Conservation (phyloP, 768 basidiomycete genomes). For the Leccinellum rugosiceps region DNA sequence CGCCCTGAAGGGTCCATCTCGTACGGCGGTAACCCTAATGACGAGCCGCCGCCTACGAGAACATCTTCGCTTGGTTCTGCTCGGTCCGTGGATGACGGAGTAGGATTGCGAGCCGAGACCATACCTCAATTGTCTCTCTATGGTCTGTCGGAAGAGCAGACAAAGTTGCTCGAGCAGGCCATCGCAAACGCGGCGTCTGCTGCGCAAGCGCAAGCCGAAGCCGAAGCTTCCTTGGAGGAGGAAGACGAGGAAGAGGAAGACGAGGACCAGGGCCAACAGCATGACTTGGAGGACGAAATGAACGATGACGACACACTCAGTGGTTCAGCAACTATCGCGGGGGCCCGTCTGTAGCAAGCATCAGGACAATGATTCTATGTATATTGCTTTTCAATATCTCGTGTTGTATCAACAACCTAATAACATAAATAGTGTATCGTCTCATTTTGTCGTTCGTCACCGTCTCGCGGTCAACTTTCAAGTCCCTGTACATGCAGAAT, state of each 20-base stretch:
- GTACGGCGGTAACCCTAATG: background rate
- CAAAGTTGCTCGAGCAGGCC: slow-evolving; percentile 64
- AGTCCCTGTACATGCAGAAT: slow-evolving; percentile 12
- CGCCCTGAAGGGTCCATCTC: slow-evolving; percentile 13
- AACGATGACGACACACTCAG: slow-evolving; percentile 4
- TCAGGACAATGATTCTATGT: slow-evolving; percentile 20
- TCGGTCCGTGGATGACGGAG: slow-evolving; percentile 6
- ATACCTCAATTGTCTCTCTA: slow-evolving; percentile 57
- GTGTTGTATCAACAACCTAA: slow-evolving; percentile 20
- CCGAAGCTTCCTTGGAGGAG: slow-evolving; percentile 72
- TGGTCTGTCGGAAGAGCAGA: slow-evolving; percentile 72
- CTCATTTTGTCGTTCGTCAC: slow-evolving; percentile 1
- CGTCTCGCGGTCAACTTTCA: background rate
- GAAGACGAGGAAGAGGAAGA: slow-evolving; percentile 55
- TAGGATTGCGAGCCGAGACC: slow-evolving; percentile 2
- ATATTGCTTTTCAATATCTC: slow-evolving; percentile 7
- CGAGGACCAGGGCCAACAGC: slow-evolving; percentile 40
- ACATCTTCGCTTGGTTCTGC: slow-evolving; percentile 2
- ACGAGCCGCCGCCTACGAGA: background rate
- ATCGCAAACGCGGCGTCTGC: slow-evolving; percentile 72
- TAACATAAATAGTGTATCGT: slow-evolving; percentile 25
- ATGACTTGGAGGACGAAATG: slow-evolving; percentile 17
- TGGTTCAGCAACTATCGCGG: slow-evolving; percentile 8
- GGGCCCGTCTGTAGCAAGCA: slow-evolving; percentile 1
- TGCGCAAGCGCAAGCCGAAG: slow-evolving; percentile 76